Base-by-base conservation (phyloP, 2,329 filamentous ascomycete genomes). In the Fusarium chaquense region DNA sequence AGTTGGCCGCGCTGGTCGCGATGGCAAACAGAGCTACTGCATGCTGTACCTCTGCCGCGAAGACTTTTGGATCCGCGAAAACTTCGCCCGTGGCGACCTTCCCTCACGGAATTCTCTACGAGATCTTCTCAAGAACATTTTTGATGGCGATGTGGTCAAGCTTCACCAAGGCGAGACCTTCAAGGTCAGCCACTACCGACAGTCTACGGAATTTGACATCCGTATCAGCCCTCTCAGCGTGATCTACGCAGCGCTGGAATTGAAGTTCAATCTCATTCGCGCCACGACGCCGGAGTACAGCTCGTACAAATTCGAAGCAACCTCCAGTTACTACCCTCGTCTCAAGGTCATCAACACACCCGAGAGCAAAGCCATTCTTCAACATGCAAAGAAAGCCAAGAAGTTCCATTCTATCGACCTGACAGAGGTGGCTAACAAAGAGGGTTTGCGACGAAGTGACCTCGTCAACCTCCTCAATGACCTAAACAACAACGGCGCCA, bases 201-300 rank as follows among this genome's bases (percentile, higher is more conserved):
- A 89, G 45, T 78, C 80, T 4, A 81, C 78, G 26, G 80, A 84
- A 0, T 85, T 83, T 58, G 88, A 90, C 68, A 87, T 90, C 58
- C 82, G 84, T 22, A 64, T 77, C 2, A 85, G 78, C 4, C 81
- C 84, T 0, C 77, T 90, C 8, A 78, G 79, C 40, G 84, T 86
- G 52, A 82, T 90, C 18, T 88, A 89, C 53, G 86, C 88, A 0
- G 83, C 86, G n/a, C 78, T 91, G 2, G 89, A 91, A 72, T 79
- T 90, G 6, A 84, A 83, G 4, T 89, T 88, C 62, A 80, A 80
- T 1, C 78, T 90, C 0, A 80, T 90, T 32, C 82, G 88, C 24
- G 87, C 84, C 18, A 84, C 83, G 20, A 90, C 83, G 0, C 86
- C 84, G 0, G 85, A 88, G 41, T 90, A 89, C 63, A 84, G 81